Conservation (phyloP, 805 yeast genomes). For the Metschnikowia kunwiensis region DNA sequence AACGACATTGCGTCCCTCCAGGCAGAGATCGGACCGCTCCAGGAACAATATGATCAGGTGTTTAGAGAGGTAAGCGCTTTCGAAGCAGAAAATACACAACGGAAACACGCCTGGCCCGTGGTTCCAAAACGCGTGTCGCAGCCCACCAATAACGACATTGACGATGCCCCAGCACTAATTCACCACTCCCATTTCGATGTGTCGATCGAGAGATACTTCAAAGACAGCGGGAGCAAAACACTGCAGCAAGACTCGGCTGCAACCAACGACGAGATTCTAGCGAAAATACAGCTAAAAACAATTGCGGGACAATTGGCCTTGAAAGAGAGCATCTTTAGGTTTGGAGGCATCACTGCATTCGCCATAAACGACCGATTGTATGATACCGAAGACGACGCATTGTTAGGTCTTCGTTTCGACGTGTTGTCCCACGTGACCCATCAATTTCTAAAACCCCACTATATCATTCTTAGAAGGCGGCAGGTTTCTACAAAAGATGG, state of each 20-base stretch:
- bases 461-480: slow-evolving; percentile 38
- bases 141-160: slow-evolving; percentile 6
- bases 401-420: slow-evolving; percentile 53
- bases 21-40: slow-evolving; percentile 13
- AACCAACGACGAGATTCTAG: slow-evolving; percentile 7
- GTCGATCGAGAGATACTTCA: slow-evolving; percentile 17
- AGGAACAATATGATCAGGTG: slow-evolving; percentile 10
- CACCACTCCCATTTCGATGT: slow-evolving; percentile 19
- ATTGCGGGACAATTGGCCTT: slow-evolving; percentile 17
- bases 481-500: background rate
- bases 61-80: slow-evolving; percentile 13
- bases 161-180: slow-evolving; percentile 18
- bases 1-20: slow-evolving; percentile 14
- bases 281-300: slow-evolving; percentile 11
- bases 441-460: slow-evolving; percentile 42
- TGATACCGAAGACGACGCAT: slow-evolving; percentile 23
- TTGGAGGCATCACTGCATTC: slow-evolving; percentile 51
- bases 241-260: background rate
- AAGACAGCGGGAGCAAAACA: slow-evolving; percentile 1
- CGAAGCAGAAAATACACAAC: slow-evolving; percentile 16
- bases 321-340: slow-evolving; percentile 46
- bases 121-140: slow-evolving; percentile 1
- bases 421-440: slow-evolving; percentile 25
- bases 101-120: slow-evolving; percentile 11
- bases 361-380: slow-evolving; percentile 41